Conservation (phyloP, 2,329 filamentous ascomycete genomes). For the Ophiostoma triangulosporum region DNA sequence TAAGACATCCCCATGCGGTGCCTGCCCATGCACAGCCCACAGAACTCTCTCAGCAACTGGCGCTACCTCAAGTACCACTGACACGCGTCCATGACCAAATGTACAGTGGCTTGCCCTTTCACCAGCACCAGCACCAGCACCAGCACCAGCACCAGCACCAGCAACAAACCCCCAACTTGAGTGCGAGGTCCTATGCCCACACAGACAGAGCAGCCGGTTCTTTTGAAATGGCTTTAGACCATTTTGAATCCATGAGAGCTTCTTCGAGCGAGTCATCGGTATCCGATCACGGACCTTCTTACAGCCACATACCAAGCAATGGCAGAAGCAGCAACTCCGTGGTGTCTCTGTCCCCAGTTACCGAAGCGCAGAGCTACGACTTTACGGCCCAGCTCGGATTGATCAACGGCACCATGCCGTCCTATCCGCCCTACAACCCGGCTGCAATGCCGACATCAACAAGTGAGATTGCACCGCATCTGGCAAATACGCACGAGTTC, state of each 20-base stretch:
- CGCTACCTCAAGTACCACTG: neutral
- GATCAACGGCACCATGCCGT: neutral
- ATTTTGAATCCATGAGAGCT: neutral
- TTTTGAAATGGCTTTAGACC: neutral
- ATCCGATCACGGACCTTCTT: neutral
- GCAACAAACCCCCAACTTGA: neutral
- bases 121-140: neutral
- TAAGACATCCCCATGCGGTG: neutral
- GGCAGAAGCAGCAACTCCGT: slow-evolving; percentile 5
- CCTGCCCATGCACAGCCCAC: neutral
- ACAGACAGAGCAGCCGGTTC: neutral
- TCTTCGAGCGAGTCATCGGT: neutral
- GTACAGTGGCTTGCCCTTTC: neutral
- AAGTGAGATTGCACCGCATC: neutral
- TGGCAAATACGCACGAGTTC: slow-evolving; percentile 2
- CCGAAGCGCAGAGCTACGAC: neutral
- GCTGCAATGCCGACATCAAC: neutral
- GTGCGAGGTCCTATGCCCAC: neutral
- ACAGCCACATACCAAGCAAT: neutral
- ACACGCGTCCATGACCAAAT: neutral
- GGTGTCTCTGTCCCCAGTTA: slow-evolving; percentile 7
- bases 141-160: neutral
- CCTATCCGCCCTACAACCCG: neutral
- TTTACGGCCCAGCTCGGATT: neutral
- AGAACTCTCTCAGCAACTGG: neutral